These are phyloP conservation scores for Epicoccum sorghinum DNA, from an alignment of 2,329 filamentous ascomycete species.

Conservation along the genomic window DNA sequence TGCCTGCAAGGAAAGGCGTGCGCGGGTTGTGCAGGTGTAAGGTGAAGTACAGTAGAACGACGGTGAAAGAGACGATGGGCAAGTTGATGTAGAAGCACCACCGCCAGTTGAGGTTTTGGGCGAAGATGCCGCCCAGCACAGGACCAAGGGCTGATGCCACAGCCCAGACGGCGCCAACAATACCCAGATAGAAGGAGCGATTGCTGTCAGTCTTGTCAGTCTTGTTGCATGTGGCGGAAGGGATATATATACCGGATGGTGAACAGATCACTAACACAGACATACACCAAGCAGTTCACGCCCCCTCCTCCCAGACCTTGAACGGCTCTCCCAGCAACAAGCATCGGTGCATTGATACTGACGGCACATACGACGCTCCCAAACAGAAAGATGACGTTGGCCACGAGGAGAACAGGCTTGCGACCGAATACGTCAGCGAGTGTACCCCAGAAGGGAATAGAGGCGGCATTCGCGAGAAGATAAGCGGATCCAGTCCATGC, in stretches of 20 bases:
- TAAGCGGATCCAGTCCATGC: constrained; percentile 71
- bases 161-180: constrained; percentile 61
- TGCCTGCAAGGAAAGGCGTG: constrained; percentile 53
- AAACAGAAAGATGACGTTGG: constrained; percentile 54
- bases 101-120: constrained; percentile 54
- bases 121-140: constrained; percentile 60
- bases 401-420: constrained; percentile 43
- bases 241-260: constrained; percentile 34
- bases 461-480: constrained; percentile 47
- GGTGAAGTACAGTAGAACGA: constrained; percentile 57
- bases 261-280: constrained; percentile 63
- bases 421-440: constrained; percentile 48
- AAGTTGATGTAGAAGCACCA: constrained; percentile 56
- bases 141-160: constrained; percentile 61
- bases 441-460: constrained; percentile 51
- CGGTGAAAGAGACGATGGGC: constrained; percentile 57
- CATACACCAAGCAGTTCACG: constrained; percentile 58
- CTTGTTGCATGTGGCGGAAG: neutral
- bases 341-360: constrained; percentile 55
- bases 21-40: constrained; percentile 60
- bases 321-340: constrained; percentile 60
- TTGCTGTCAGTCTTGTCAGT: constrained; percentile 30
- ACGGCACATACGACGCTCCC: constrained; percentile 59
- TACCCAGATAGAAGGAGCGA: constrained; percentile 58
- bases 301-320: constrained; percentile 63